Evolutionary conservation across 768 basidiomycete genomes (phyloP).

Genomic region (Termitomyces sp.): DNA sequence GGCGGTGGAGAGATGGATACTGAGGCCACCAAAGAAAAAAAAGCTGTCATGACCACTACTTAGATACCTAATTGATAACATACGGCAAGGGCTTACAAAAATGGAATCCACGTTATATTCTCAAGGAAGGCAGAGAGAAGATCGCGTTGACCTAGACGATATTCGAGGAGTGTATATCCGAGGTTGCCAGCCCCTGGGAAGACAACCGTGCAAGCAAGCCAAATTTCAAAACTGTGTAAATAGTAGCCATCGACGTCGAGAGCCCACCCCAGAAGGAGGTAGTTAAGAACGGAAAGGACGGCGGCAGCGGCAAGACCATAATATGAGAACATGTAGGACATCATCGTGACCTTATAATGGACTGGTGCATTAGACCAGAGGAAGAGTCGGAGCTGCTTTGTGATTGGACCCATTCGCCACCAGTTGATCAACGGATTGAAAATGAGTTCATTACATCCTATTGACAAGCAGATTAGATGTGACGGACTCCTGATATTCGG

Average conservation of each 20-base stretch:
- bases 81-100: constrained; percentile 55
- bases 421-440: constrained; percentile 82
- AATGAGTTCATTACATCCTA: constrained; percentile 73
- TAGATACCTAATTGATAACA: constrained; percentile 7
- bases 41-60: constrained; percentile 39
- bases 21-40: constrained; percentile 78
- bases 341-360: constrained; percentile 82
- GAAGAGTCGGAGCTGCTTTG: constrained; percentile 72
- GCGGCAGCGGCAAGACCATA: constrained; percentile 66
- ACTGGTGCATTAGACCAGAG: constrained; percentile 75
- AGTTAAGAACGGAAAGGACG: constrained; percentile 64
- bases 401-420: constrained; percentile 81
- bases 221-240: constrained; percentile 70
- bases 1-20: constrained; percentile 63
- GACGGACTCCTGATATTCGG: background rate
- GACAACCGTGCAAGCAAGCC: constrained; percentile 69
- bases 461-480: background rate
- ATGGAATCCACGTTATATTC: constrained; percentile 64
- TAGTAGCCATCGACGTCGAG: constrained; percentile 68
- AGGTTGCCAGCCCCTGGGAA: constrained; percentile 69
- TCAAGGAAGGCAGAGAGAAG: constrained; percentile 50
- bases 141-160: constrained; percentile 58
- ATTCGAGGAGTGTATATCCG: constrained; percentile 66
- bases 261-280: constrained; percentile 62
- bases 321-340: constrained; percentile 66